Conservation (phyloP, 208 protist species). For the Tritrichomonas foetus region DNA sequence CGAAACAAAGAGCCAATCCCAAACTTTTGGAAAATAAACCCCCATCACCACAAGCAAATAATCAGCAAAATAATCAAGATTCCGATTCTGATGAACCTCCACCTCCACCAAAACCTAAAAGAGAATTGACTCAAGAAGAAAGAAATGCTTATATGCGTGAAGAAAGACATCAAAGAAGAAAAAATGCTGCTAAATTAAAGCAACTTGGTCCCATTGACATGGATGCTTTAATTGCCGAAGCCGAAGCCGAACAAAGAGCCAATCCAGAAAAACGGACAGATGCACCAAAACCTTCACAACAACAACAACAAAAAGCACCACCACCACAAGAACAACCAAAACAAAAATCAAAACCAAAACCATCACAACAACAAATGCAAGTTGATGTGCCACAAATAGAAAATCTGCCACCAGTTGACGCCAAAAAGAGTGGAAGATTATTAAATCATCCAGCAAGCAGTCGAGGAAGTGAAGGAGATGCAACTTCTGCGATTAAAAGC, state of each 20-base stretch:
- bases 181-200: not conserved
- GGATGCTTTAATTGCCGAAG: not conserved
- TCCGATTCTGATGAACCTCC: not conserved
- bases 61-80: not conserved
- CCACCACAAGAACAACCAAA: not conserved
- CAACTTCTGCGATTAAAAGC: no score
- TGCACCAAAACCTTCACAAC: not conserved
- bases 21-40: no score
- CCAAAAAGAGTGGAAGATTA: no score
- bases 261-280: not conserved
- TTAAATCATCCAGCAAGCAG: no score
- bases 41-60: not conserved
- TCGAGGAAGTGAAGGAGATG: no score
- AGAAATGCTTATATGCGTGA: not conserved
- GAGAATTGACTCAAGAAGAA: not conserved
- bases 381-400: no score
- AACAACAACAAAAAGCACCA: not conserved
- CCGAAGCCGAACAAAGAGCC: not conserved
- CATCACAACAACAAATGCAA: not conserved
- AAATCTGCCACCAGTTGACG: no score
- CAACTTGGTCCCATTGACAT: not conserved
- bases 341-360: not conserved
- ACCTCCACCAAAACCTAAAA: not conserved
- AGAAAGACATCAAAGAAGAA: not conserved
- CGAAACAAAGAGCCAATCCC: no score